Evolutionary conservation across 2,329 filamentous ascomycete genomes (phyloP).

Genomic region (Fusarium paranaense): DNA sequence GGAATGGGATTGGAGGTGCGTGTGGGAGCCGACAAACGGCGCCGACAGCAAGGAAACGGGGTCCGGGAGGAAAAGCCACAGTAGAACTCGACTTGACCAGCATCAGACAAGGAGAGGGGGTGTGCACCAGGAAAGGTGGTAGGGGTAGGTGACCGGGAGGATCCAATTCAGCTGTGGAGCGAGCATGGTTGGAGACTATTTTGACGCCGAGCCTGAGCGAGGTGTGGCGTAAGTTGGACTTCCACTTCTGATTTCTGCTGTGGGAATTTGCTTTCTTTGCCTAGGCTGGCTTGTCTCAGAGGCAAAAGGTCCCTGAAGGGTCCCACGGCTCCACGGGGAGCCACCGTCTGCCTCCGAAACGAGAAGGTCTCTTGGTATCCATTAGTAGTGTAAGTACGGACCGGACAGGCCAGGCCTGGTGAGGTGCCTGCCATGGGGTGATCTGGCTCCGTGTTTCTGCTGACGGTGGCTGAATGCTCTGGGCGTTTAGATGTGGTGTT

Average conservation of each 20-base stretch:
- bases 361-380: slow-evolving; percentile 13
- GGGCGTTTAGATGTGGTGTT: neutral
- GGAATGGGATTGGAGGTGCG: slow-evolving; percentile 15
- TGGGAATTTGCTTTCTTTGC: slow-evolving; percentile 19
- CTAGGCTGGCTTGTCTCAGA: slow-evolving; percentile 1
- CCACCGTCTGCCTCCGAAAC: slow-evolving; percentile 25
- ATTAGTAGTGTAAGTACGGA: neutral
- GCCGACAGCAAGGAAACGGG: slow-evolving; percentile 31
- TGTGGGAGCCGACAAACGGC: slow-evolving; percentile 30
- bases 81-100: slow-evolving; percentile 7
- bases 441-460: neutral
- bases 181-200: slow-evolving; percentile 18
- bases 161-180: slow-evolving; percentile 7
- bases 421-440: neutral
- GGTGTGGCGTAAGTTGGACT: slow-evolving; percentile 26
- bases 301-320: slow-evolving; percentile 22
- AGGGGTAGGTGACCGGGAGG: slow-evolving; percentile 1
- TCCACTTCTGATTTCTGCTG: slow-evolving; percentile 20
- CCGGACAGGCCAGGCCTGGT: neutral
- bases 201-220: slow-evolving; percentile 33
- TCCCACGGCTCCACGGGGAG: slow-evolving; percentile 9
- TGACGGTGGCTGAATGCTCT: neutral
- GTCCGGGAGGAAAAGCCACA: slow-evolving; percentile 37
- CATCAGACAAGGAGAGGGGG: neutral
- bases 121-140: slow-evolving; percentile 17